Percentiles rank a stretch among this genome's conserved stretches.
phyloP scores from a whole-genome alignment of 1,284 basidiomycete species.

The Gymnopus androsaceus region DNA sequence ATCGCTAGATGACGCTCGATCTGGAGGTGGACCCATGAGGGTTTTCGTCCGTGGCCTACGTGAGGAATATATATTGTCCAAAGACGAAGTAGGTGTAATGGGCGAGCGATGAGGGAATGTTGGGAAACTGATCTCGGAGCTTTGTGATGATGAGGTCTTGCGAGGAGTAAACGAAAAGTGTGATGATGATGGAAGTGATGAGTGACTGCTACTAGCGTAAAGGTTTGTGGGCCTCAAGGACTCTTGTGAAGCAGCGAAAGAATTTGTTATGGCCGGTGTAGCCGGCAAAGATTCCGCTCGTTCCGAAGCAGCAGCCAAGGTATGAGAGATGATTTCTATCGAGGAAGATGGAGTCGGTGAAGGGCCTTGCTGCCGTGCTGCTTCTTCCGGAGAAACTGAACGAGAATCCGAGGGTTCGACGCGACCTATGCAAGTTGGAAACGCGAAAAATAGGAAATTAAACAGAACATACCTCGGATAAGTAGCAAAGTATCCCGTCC shows the following conservation, averaged over 20 bases:
- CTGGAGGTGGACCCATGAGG: constrained; percentile 16
- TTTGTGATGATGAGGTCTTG: neutral
- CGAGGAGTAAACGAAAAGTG: constrained; percentile 8
- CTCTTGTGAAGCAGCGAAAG: neutral
- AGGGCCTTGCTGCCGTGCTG: neutral
- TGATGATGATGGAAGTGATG: neutral
- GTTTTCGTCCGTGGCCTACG: constrained; percentile 10
- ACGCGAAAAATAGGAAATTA: neutral
- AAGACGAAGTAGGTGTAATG: constrained; percentile 11
- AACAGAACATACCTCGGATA: constrained; percentile 1
- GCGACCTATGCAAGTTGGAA: neutral
- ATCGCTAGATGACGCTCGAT: neutral
- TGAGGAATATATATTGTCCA: constrained; percentile 10
- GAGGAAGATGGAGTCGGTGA: neutral
- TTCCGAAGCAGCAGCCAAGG: neutral
- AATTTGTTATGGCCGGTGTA: neutral
- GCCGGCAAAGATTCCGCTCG: neutral
- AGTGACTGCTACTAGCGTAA: neutral
- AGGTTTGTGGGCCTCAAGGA: constrained; percentile 1
- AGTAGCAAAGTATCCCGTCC: constrained; percentile 12
- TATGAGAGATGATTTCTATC: neutral
- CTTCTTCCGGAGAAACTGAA: neutral
- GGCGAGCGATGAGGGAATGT: neutral
- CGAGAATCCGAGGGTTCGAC: neutral
- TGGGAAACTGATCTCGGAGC: constrained; percentile 7